Percentiles rank a stretch among this genome's conserved stretches.
phyloP scores from a whole-genome alignment of 2,329 filamentous ascomycete species.

The Pezizomycotina sp. region DNA sequence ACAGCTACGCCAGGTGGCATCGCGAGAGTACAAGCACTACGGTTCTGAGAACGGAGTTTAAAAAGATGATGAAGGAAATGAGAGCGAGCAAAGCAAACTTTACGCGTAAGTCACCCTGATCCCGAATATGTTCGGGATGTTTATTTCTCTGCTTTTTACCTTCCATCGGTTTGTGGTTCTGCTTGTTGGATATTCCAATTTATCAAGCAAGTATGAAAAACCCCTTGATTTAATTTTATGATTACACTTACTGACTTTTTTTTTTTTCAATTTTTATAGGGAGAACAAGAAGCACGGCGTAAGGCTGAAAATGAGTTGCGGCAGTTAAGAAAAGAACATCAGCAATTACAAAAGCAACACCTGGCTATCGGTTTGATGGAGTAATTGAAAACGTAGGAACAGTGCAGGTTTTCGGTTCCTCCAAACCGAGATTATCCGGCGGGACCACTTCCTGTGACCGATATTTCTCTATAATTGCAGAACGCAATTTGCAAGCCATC shows the following conservation, averaged over 20 bases:
- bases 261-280: constrained; percentile 32
- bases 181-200: not conserved
- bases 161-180: not conserved
- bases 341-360: constrained; percentile 5
- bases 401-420: too few relatives aligned
- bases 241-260: constrained; percentile 6
- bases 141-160: not conserved
- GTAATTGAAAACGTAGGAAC: too few relatives aligned
- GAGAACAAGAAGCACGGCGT: constrained; percentile 54
- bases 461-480: too few relatives aligned
- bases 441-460: too few relatives aligned
- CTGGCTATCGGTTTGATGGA: not conserved
- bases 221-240: constrained; percentile 1
- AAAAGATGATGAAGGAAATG: constrained; percentile 64
- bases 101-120: constrained; percentile 40
- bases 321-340: constrained; percentile 33
- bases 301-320: constrained; percentile 49
- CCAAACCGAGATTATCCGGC: too few relatives aligned
- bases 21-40: constrained; percentile 49
- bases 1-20: too few relatives aligned
- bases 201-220: not conserved
- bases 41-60: constrained; percentile 57
- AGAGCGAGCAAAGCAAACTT: constrained; percentile 47
- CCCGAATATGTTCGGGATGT: not conserved
- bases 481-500: too few relatives aligned